Evolutionary conservation across 2,329 filamentous ascomycete genomes (phyloP), one percentile per base, ranked within the genome.

Genomic region (Neonectria neomacrospora): DNA sequence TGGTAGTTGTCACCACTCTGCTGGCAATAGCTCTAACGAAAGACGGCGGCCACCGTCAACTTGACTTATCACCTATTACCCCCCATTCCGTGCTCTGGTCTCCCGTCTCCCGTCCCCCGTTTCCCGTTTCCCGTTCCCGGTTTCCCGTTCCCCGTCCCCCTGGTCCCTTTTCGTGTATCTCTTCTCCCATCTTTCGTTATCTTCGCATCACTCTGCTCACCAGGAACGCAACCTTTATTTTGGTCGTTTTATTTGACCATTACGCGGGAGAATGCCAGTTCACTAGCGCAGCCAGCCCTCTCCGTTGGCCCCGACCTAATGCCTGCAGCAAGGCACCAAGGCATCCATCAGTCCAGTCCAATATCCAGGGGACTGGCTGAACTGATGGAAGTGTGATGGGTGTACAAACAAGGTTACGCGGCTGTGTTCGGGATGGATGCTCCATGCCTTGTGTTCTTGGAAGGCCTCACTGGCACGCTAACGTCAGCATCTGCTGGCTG

Each of bases 221-320:
- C 12, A 22, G 32, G 20, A 34, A 48, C 14, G 54, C 28, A n/a
- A 34, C 28, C n/a, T 32, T 20, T 50, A 20, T 9, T 30, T 16
- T 22, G 37, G 30, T 28, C 41, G 11, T 51, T 50, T 41, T 47
- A 57, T 37, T 57, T 57, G 32, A 26, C 54, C 39, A 37, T 28
- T 16, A 37, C 54, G 53, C 53, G 41, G 30, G 53, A 57, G 30
- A 62, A 22, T 62, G 52, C 50, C 48, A 39, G 30, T 20, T 22
- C 37, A 41, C 59, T 57, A 57, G 58, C 34, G 51, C 51, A 50
- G 23, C 58, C 41, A 26, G 57, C 57, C 22, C 18, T 54, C 23
- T 42, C 16, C 10, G 28, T n/a, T 61, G 56, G 59, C 39, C 59
- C 48, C 45, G 18, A 48, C 26, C 59, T 53, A 53, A 55, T 23